A percentile compares a stretch with the other conserved stretches of the same genome.
Conservation (phyloP, 169 alveolate species). For the Besnoitia besnoiti region DNA sequence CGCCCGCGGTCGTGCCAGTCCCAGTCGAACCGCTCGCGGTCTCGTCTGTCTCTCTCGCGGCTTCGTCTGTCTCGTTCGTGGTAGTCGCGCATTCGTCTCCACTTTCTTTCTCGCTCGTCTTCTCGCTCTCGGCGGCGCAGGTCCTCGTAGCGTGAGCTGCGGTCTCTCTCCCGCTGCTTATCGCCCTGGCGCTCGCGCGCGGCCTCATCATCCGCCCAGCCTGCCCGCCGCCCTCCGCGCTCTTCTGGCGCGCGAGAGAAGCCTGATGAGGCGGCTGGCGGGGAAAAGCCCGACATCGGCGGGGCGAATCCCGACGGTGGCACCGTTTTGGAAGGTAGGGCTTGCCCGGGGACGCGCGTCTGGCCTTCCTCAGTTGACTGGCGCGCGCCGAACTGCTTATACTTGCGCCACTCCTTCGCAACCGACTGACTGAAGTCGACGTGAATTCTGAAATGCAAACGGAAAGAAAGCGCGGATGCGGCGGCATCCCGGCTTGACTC, state of each 20-base stretch:
- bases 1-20: too few species aligned
- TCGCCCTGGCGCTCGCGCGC: background rate
- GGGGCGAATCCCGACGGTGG: background rate
- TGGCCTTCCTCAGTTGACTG: background rate
- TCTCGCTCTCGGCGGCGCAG: too few species aligned
- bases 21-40: background rate
- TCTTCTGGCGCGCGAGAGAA: background rate
- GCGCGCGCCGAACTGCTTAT: background rate
- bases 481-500: too few species aligned
- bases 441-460: slow-evolving; percentile 52
- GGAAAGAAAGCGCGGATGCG: too few species aligned
- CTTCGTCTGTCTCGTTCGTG: too few species aligned
- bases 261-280: background rate
- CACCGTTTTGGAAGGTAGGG: background rate
- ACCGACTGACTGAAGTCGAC: slow-evolving; percentile 69
- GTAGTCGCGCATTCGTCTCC: too few species aligned
- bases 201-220: background rate
- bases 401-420: slow-evolving; percentile 46
- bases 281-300: background rate
- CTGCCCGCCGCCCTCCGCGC: background rate
- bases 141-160: too few species aligned
- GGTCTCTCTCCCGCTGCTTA: background rate
- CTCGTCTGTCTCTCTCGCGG: background rate
- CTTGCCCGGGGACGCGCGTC: background rate
- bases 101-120: background rate